Conservation (phyloP, 768 basidiomycete genomes). For the Rhizopogon vulgaris region DNA sequence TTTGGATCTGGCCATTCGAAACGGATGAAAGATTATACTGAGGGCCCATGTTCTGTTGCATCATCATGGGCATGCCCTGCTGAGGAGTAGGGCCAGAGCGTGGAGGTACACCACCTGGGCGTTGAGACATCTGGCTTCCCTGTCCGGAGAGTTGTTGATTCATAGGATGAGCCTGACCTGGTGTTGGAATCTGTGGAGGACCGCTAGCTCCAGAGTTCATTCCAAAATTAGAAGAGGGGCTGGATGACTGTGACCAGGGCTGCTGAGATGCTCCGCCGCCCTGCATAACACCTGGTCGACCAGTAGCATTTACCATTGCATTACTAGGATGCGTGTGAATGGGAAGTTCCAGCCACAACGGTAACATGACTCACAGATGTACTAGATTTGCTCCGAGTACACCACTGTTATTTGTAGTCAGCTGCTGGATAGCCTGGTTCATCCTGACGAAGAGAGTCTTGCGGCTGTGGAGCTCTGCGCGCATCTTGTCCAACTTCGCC, state of each 20-base stretch:
- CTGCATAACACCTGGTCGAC: slow-evolving; percentile 19
- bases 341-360: not conserved
- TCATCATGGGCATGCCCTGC: slow-evolving; percentile 26
- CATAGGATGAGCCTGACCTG: slow-evolving; percentile 11
- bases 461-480: slow-evolving; percentile 19
- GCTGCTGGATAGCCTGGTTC: slow-evolving; percentile 23
- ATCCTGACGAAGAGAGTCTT: slow-evolving; percentile 38
- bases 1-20: slow-evolving; percentile 16
- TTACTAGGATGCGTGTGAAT: slow-evolving; percentile 14
- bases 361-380: slow-evolving; percentile 28
- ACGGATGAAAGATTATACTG: slow-evolving; percentile 11
- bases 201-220: slow-evolving; percentile 11
- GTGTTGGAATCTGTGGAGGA: slow-evolving; percentile 14
- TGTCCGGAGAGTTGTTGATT: slow-evolving; percentile 28
- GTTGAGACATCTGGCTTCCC: slow-evolving; percentile 20
- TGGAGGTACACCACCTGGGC: slow-evolving; percentile 28
- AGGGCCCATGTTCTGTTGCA: slow-evolving; percentile 30
- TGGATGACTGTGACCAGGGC: not conserved
- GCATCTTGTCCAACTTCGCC: slow-evolving; percentile 13
- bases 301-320: slow-evolving; percentile 9
- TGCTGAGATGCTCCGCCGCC: slow-evolving; percentile 6
- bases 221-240: slow-evolving; percentile 11
- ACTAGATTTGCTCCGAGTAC: slow-evolving; percentile 18
- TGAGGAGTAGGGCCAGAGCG: slow-evolving; percentile 35
- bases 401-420: slow-evolving; percentile 10